Conservation (phyloP, 176 grass and related monocot species). For the Poa annua region DNA sequence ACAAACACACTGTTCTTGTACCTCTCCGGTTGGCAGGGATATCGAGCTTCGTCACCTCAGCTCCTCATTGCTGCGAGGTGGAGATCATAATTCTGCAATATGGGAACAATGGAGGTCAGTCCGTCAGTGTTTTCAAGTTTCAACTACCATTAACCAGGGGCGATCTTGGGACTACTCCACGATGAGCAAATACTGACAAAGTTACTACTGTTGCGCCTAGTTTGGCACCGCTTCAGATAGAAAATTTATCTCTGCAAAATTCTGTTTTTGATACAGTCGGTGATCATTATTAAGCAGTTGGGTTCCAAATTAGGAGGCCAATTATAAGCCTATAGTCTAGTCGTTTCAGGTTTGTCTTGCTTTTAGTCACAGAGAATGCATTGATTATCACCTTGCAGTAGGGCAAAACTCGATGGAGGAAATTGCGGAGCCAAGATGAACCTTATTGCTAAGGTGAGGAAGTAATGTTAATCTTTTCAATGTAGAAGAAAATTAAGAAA, state of each 20-base stretch:
- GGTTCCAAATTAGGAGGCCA: background rate
- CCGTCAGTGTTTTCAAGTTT: background rate
- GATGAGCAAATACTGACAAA: no score
- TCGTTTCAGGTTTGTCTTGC: slow-evolving; percentile 3
- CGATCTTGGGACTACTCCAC: no score
- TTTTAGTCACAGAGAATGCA: background rate
- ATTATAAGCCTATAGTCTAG: no score
- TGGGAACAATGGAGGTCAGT: background rate
- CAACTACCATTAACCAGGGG: no score
- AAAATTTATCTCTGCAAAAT: no score
- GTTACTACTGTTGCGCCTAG: no score
- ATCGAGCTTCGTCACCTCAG: slow-evolving; percentile 59
- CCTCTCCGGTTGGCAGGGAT: slow-evolving; percentile 86
- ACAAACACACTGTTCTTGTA: slow-evolving; percentile 22
- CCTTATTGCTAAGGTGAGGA: slow-evolving; percentile 64
- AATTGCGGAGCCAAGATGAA: slow-evolving; percentile 68
- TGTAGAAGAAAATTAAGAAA: no score
- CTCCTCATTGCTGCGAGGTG: slow-evolving; percentile 74
- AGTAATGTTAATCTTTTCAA: no score
- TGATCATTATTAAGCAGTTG: background rate
- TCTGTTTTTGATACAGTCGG: background rate
- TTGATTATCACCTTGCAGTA: slow-evolving; percentile 63
- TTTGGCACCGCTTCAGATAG: no score
- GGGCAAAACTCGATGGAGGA: slow-evolving; percentile 79
- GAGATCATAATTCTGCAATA: slow-evolving; percentile 58